Conservation (phyloP, 2,329 filamentous ascomycete genomes). For the Paecilomyces fulvus region DNA sequence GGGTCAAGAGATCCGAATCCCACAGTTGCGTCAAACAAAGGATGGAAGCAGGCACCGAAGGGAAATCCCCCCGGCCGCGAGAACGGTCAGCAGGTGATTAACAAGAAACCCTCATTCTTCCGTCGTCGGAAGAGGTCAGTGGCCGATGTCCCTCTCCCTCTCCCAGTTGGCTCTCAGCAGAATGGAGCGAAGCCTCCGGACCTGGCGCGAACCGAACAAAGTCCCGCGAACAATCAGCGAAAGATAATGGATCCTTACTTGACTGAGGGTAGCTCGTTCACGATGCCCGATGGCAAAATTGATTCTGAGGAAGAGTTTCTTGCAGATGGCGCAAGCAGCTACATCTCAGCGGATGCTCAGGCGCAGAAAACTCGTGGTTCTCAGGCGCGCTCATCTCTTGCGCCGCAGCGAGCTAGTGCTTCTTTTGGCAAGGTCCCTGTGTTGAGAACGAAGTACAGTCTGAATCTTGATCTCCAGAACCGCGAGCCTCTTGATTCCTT, state of each 20-base stretch:
- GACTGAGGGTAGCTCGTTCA: conserved; percentile 17
- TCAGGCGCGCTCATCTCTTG: conserved; percentile 1
- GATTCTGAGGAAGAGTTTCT: conserved; percentile 15
- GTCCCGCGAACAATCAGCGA: conserved; percentile 70
- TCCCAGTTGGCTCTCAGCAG: conserved; percentile 43
- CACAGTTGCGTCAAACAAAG: conserved; percentile 13
- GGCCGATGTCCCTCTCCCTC: conserved; percentile 55
- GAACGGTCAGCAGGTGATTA: conserved; percentile 52
- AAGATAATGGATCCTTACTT: conserved; percentile 84
- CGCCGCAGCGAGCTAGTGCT: conserved; percentile 10
- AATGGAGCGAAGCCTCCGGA: conserved; percentile 30
- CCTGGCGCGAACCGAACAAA: conserved; percentile 34
- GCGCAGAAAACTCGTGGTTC: conserved; percentile 1
- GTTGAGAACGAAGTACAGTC: conserved; percentile 17
- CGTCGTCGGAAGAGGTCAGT: conserved; percentile 85
- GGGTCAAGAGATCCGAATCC: conserved; percentile 9
- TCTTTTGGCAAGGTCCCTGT: conserved; percentile 13
- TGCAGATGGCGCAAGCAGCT: conserved; percentile 10
- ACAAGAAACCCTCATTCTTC: conserved; percentile 94
- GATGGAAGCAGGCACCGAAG: conserved; percentile 15
- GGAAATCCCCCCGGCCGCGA: conserved; percentile 21
- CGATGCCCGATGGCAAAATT: conserved; percentile 2
- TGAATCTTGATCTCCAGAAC: conserved; percentile 18
- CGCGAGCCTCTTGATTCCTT: conserved; percentile 20
- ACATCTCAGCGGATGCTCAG: conserved; percentile 5